These are phyloP conservation scores for Casuarina equisetifolia DNA, from an alignment of 306 rosid species.

Conservation along the genomic window DNA sequence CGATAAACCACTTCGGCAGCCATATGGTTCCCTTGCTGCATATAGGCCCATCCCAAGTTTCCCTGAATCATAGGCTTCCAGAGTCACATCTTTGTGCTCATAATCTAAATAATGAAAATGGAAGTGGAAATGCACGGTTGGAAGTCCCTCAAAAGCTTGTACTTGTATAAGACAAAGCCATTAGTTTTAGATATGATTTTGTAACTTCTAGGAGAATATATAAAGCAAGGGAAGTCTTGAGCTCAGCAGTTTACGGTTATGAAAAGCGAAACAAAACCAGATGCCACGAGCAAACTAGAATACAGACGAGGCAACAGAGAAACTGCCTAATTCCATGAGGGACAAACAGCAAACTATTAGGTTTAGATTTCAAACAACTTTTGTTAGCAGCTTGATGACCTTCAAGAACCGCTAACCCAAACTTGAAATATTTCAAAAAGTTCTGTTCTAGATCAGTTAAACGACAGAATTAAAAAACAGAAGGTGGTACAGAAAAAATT, in stretches of 20 bases:
- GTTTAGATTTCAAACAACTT: not conserved
- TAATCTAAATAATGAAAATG: not conserved
- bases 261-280: not conserved
- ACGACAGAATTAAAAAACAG: not conserved
- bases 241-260: not conserved
- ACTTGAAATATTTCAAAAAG: not conserved
- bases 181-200: not conserved
- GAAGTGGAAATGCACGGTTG: not conserved
- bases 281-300: not conserved
- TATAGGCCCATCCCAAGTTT: slow-evolving; percentile 96
- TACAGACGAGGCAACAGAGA: not conserved
- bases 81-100: not conserved
- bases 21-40: slow-evolving; percentile 67
- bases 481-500: not conserved
- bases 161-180: not conserved
- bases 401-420: not conserved
- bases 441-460: not conserved
- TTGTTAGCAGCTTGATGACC: not conserved
- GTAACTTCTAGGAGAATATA: not conserved
- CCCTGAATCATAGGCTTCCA: slow-evolving; percentile 47
- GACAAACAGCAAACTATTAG: not conserved
- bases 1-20: slow-evolving; percentile 72
- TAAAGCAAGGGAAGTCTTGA: not conserved
- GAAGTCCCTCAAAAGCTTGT: not conserved
- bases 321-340: not conserved